Evolutionary conservation across 2,329 filamentous ascomycete species (phyloP).

Genomic region (Magnaporthiopsis rhizophila): DNA sequence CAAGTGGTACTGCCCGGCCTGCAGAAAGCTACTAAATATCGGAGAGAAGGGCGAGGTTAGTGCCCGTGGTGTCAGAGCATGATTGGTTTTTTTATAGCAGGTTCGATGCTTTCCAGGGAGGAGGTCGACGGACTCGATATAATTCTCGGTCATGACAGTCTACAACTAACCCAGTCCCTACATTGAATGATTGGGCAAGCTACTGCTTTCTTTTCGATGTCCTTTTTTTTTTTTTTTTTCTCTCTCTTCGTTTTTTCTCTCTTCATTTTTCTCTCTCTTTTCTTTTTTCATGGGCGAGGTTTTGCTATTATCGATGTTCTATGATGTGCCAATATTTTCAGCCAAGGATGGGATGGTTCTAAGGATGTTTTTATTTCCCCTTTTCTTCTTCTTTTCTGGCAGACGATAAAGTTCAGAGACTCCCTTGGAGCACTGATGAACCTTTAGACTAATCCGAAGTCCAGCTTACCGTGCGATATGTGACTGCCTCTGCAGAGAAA

Average conservation of each 20-base stretch:
- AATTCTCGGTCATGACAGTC: background rate
- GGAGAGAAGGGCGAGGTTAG: conserved; percentile 56
- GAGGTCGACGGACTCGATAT: background rate
- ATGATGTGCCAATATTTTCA: background rate
- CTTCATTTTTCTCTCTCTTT: background rate
- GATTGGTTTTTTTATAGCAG: conserved; percentile 9
- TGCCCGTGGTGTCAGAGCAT: conserved; percentile 46
- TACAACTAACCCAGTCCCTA: background rate
- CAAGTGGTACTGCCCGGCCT: conserved; percentile 82
- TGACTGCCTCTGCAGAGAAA: background rate
- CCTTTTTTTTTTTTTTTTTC: no score
- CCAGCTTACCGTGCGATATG: background rate
- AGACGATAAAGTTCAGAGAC: background rate
- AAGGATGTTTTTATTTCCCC: background rate
- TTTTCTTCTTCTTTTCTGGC: background rate
- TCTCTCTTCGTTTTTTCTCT: no score
- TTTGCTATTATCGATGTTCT: background rate
- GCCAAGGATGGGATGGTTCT: background rate
- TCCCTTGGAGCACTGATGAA: no score
- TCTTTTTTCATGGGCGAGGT: background rate
- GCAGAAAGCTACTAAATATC: conserved; percentile 53
- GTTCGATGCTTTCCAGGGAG: background rate
- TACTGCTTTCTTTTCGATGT: background rate
- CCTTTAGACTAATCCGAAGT: background rate
- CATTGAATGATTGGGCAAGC: background rate